Conservation (phyloP, 1,139 yeast genomes). For the Casaregolazyma suthepensis region DNA sequence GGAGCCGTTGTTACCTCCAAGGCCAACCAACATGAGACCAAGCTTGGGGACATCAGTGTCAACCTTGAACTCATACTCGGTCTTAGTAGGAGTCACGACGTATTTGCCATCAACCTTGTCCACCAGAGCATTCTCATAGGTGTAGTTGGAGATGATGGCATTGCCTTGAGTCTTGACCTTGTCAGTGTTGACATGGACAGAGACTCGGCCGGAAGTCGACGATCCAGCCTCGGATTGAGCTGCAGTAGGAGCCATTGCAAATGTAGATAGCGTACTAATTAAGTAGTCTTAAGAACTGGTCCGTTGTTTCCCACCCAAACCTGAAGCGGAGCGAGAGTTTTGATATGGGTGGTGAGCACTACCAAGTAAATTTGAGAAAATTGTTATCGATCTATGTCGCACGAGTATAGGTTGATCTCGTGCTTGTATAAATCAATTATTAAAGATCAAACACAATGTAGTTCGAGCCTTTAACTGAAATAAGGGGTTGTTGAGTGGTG, state of each 20-base stretch:
- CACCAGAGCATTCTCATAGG: constrained; percentile 62
- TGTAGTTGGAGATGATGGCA: constrained; percentile 61
- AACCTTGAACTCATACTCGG: constrained; percentile 79
- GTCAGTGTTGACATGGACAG: constrained; percentile 55
- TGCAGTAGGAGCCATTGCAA: constrained; percentile 25
- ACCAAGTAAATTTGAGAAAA: constrained; percentile 30
- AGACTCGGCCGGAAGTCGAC: constrained; percentile 36
- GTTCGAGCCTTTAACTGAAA: background rate
- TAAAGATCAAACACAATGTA: background rate
- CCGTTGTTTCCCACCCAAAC: constrained; percentile 32
- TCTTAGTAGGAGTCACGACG: constrained; percentile 63
- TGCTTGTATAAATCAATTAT: background rate
- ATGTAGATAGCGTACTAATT: constrained; percentile 2
- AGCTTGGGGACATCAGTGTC: constrained; percentile 79
- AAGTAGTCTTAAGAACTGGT: constrained; percentile 11
- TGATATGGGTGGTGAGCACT: constrained; percentile 34
- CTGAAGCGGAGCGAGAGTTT: constrained; percentile 29
- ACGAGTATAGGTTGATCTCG: background rate
- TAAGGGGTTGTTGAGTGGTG: background rate
- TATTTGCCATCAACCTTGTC: constrained; percentile 50
- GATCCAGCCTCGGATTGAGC: constrained; percentile 29
- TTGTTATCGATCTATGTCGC: constrained; percentile 13
- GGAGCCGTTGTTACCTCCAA: constrained; percentile 96
- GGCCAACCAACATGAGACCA: constrained; percentile 86
- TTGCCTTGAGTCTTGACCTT: constrained; percentile 54